Base-by-base conservation (phyloP, 805 yeast genomes). In the Scheffersomyces spartinae region DNA sequence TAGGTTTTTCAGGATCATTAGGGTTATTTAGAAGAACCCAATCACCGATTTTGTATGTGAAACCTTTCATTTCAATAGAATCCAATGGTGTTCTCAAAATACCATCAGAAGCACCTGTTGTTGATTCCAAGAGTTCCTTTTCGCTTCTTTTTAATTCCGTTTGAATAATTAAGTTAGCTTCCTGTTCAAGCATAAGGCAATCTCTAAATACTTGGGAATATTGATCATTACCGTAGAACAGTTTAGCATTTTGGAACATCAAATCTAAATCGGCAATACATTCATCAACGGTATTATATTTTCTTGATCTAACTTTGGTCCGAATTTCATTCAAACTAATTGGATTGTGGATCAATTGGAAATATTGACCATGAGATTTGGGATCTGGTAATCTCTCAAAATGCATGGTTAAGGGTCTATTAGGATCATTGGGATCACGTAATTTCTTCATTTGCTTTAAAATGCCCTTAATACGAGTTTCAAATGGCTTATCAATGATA, bases 11-110 rank as follows among this genome's bases (percentile, higher is more conserved):
- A 2, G 79, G 74, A 52, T 88, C 96, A 49, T 85, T 86, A 11
- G 85, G 84, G 46, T 91, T 91, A 36, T 70, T 69, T 29, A 91
- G 64, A 35, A 86, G 69, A 9, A 88, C 83, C 97, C 97, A 91
- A 50, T 86, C 95, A 35, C 98, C 98, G 23, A 91, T 84, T 35
- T 68, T 68, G 55, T 80, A 91, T 4, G 62, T 60, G 36, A 72
- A 74, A 3, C 85, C 91, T 36, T 75, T 67, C 20, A 76, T 69
- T 26, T 72, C 76, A 20, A 83, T 67, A 26, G 71, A 68, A 45
- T 86, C 94, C 30, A 84, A 61, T n/a, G 95, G 94, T 35, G 74
- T 67, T 35, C 86, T 74, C 26, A 79, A 53, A 13, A 58, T 49
- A 8, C 68, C 64, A 34, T 68, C 77, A 33, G 50, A 47, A 17